phyloP scores from a whole-genome alignment of 2,329 filamentous ascomycete species.

The Talaromyces sp. region DNA sequence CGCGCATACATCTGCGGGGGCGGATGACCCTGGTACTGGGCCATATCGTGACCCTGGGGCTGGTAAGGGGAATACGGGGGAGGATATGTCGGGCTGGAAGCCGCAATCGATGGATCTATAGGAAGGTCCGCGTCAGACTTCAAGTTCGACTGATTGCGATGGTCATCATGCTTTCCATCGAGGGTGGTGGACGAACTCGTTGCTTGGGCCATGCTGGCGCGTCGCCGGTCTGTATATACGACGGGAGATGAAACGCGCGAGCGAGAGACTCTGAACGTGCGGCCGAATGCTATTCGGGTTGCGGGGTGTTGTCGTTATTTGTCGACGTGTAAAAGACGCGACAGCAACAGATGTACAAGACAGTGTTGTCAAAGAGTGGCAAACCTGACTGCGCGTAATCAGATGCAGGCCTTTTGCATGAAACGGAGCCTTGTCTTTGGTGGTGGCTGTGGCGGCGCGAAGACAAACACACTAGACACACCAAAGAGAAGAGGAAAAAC shows the following conservation, averaged over 20 bases:
- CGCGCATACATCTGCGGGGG: slow-evolving; percentile 44
- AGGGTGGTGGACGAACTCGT: slow-evolving; percentile 93
- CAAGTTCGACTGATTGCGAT: slow-evolving; percentile 61
- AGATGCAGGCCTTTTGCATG: slow-evolving; percentile 58
- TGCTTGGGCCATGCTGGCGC: slow-evolving; percentile 95
- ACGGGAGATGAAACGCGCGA: slow-evolving; percentile 57
- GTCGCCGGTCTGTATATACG: slow-evolving; percentile 63
- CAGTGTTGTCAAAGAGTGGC: slow-evolving; percentile 51
- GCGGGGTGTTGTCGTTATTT: slow-evolving; percentile 62
- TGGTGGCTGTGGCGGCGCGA: slow-evolving; percentile 1
- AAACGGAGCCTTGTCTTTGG: slow-evolving; percentile 17
- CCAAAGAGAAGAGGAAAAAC: slow-evolving; percentile 4
- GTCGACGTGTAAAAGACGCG: slow-evolving; percentile 33
- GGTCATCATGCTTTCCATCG: slow-evolving; percentile 68
- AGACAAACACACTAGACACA: neutral
- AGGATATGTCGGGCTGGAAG: slow-evolving; percentile 85
- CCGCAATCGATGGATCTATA: slow-evolving; percentile 98
- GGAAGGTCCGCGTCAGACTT: slow-evolving; percentile 96
- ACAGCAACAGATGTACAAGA: slow-evolving; percentile 64
- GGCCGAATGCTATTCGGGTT: slow-evolving; percentile 74
- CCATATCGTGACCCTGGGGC: slow-evolving; percentile 77
- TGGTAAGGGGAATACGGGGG: slow-evolving; percentile 84
- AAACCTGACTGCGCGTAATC: slow-evolving; percentile 87
- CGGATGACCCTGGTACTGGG: slow-evolving; percentile 55
- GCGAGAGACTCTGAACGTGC: slow-evolving; percentile 83